A percentile compares a stretch with the other conserved stretches of the same genome.
Evolutionary conservation across 257 asterid genomes (phyloP).

Genomic region (Anisodus tanguticus): DNA sequence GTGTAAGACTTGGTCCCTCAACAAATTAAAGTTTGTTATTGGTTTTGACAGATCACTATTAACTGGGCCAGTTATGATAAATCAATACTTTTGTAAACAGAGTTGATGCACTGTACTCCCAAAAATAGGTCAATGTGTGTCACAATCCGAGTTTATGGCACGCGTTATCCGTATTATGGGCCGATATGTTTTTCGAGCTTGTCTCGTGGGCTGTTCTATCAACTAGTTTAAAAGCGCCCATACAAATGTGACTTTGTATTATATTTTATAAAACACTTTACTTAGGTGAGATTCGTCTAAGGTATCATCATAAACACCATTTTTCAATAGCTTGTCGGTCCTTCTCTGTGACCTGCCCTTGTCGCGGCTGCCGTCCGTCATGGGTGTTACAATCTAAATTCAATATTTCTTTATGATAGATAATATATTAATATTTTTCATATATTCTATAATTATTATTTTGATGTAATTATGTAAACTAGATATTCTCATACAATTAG

Average conservation of each 20-base stretch:
- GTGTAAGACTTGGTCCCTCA: background rate
- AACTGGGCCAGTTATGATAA: background rate
- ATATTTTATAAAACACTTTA: too few species aligned
- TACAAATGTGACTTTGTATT: background rate
- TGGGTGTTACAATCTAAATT: background rate
- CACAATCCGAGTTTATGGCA: background rate
- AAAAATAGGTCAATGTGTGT: background rate
- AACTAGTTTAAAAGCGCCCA: background rate
- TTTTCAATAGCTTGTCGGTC: background rate
- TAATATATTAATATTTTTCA: too few species aligned
- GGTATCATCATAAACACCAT: background rate
- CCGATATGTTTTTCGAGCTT: background rate
- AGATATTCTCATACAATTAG: too few species aligned
- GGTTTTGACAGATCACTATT: background rate
- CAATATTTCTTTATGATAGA: background rate
- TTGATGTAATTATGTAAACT: too few species aligned
- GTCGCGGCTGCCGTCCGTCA: background rate
- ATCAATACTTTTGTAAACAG: background rate
- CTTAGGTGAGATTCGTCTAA: background rate
- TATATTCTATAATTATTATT: too few species aligned
- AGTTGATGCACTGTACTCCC: background rate
- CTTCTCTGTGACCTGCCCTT: background rate
- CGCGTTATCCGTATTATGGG: background rate
- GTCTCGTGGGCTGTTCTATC: background rate
- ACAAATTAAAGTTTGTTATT: background rate